A percentile compares a stretch with the other conserved stretches of the same genome.
These are phyloP conservation scores for Truncatella angustata DNA, from an alignment of 2,329 filamentous ascomycete genomes.

Conservation along the genomic window DNA sequence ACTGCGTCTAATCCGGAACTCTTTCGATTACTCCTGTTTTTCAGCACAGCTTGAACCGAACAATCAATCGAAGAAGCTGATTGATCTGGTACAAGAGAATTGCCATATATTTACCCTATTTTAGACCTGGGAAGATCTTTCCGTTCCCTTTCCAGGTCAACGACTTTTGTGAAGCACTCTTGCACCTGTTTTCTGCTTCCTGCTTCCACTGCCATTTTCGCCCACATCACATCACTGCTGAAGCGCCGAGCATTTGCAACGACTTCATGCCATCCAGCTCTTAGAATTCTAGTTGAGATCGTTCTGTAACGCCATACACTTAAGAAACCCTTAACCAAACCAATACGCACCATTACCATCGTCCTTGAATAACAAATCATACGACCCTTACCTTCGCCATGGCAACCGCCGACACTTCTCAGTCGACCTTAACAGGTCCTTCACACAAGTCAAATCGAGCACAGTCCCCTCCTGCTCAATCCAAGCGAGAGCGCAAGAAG, in stretches of 20 bases:
- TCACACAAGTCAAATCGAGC: background rate
- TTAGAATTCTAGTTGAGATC: background rate
- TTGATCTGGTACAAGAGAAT: no score
- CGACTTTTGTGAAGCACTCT: no score
- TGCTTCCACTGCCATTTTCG: no score
- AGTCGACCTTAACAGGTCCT: slow-evolving; percentile 5
- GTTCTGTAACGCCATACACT: background rate
- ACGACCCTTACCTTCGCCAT: background rate
- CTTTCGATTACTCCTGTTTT: no score
- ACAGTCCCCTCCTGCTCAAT: slow-evolving; percentile 36
- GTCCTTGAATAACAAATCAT: background rate
- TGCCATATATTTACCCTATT: no score
- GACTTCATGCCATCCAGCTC: background rate
- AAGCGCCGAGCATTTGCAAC: no score
- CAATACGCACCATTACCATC: background rate
- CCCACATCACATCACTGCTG: no score
- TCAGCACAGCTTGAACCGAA: background rate
- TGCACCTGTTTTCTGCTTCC: no score
- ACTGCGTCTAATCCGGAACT: no score
- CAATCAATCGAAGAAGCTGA: no score
- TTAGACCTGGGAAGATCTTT: no score
- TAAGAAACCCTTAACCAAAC: background rate
- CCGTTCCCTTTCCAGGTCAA: no score
- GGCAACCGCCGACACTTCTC: slow-evolving; percentile 7
- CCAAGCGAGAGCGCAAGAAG: slow-evolving; percentile 88